A percentile compares a stretch with the other conserved stretches of the same genome.
phyloP scores from a whole-genome alignment of 345 rosid genomes.

The Carallia brachiata region DNA sequence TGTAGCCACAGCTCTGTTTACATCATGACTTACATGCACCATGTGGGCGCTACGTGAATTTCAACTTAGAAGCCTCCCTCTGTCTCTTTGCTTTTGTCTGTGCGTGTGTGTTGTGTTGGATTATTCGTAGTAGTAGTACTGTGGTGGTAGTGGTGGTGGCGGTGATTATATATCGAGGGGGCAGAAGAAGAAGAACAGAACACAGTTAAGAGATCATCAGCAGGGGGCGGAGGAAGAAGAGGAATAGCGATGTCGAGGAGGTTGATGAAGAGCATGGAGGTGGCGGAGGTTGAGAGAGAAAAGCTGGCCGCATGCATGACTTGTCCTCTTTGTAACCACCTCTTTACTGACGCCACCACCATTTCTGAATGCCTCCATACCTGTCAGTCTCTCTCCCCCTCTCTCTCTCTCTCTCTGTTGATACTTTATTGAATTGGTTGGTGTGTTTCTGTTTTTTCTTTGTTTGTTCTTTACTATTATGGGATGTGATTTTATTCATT shows the following conservation, averaged over 20 bases:
- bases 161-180: no score
- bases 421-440: background rate
- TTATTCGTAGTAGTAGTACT: no score
- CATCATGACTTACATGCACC: no score
- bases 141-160: no score
- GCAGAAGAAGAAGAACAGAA: no score
- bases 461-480: background rate
- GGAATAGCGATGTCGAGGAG: constrained; percentile 7
- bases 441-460: no score
- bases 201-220: no score
- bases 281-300: constrained; percentile 27
- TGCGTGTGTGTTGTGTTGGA: no score
- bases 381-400: constrained; percentile 29
- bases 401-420: background rate
- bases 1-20: no score
- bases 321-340: constrained; percentile 42
- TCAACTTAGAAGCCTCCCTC: no score
- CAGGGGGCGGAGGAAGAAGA: background rate
- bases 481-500: background rate
- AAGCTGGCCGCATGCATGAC: constrained; percentile 42
- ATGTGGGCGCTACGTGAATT: no score
- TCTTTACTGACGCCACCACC: constrained; percentile 49
- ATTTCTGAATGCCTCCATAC: constrained; percentile 55
- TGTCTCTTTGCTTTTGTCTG: no score
- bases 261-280: constrained; percentile 17